These are phyloP conservation scores for Nicotiana sylvestris DNA, from an alignment of 257 asterid genomes.

Conservation along the genomic window DNA sequence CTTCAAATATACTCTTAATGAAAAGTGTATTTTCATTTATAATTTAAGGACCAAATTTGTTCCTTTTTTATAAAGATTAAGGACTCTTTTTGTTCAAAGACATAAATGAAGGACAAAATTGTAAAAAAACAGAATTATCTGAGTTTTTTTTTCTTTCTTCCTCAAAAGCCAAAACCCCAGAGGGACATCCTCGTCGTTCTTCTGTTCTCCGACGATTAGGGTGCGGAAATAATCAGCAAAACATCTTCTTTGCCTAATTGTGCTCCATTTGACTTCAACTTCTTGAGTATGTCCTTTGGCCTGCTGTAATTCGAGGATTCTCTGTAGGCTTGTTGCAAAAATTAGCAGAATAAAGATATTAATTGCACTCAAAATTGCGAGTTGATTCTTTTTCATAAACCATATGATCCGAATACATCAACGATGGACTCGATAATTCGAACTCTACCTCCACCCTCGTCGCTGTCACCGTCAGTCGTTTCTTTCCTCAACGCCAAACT, in stretches of 20 bases:
- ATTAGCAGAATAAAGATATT: not conserved
- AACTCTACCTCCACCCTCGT: constrained; percentile 53
- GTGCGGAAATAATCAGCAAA: not conserved
- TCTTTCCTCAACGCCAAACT: constrained; percentile 66
- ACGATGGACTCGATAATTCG: constrained; percentile 25
- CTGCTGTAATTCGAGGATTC: not conserved
- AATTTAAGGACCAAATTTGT: too few species aligned
- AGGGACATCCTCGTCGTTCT: not conserved
- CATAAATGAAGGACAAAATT: too few species aligned
- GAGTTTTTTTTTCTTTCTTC: too few species aligned
- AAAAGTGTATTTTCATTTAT: too few species aligned
- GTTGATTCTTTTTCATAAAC: not conserved
- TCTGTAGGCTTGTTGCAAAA: not conserved
- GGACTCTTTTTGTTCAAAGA: too few species aligned
- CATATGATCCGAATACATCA: constrained; percentile 25
- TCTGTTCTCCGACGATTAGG: not conserved
- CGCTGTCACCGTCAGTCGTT: constrained; percentile 53
- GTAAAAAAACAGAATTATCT: too few species aligned
- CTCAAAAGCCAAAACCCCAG: not conserved
- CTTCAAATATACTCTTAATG: too few species aligned
- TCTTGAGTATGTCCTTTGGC: not conserved
- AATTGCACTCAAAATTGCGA: not conserved
- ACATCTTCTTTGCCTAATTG: not conserved
- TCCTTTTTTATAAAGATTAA: too few species aligned
- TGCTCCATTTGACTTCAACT: not conserved